Base-by-base conservation (phyloP, 495 filamentous ascomycete species). In the Choiromyces venosus region DNA sequence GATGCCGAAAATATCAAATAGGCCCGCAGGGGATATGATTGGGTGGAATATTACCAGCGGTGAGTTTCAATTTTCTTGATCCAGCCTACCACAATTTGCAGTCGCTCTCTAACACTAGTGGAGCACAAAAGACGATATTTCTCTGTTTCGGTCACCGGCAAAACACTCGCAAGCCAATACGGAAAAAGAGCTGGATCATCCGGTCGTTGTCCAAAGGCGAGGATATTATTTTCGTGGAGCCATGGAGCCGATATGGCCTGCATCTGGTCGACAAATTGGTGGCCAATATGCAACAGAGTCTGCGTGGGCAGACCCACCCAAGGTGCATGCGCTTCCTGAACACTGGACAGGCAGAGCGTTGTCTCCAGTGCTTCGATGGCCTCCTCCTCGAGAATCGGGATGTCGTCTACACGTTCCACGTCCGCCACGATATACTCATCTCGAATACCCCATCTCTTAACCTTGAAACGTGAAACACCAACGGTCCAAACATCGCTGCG, bases 111-210 rank as follows among this genome's bases (percentile, higher is more conserved):
- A 0, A 96, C 93, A 74, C 90, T 94, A 4, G 83, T 88, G 5
- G 90, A 90, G 14, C 83, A 81, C 37, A 97, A 82, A 33, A 97
- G 82, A 12, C 84, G 85, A 76, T 96, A 96, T 78, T 94, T 94
- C 73, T 96, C 90, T 35, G 89, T 85, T 25, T 93, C 91, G 52
- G 86, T 85, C 40, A 94, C 87, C 21, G 92, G 93, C 14, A 96
- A 80, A 67, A 96, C 88, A 76, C 87, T 91, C 21, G 92, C 93
- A 74, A 97, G 91, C 94, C 94, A 97, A 85, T 92, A 97, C 0
- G 93, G 91, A 77, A 97, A 95, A 18, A 87, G 79, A 0, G 89
- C 88, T 2, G 92, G 88, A 81, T 97, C 92, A 9, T 86, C 84
- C 0, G 93, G 93, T 21, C 88, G 89, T 46, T 89, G 86, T 10